Evolutionary conservation across 352 stramenopile species (phyloP).

Genomic region (Discostella stelligera): DNA sequence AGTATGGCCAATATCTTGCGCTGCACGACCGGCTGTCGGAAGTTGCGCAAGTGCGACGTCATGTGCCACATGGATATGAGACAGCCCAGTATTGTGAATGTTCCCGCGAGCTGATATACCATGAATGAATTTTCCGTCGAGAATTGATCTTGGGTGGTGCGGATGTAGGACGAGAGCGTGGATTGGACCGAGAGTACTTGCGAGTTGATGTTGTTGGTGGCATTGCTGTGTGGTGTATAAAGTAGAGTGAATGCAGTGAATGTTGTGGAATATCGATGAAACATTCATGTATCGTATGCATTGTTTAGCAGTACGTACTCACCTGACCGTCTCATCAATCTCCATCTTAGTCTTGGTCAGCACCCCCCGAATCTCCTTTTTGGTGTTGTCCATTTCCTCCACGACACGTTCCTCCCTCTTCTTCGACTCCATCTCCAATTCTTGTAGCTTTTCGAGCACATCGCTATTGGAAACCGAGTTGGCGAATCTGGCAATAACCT

Average conservation of each 20-base stretch:
- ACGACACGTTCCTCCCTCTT: conserved; percentile 39
- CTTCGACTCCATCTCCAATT: conserved; percentile 45
- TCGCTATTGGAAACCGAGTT: conserved; percentile 71
- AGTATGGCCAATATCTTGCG: conserved; percentile 91
- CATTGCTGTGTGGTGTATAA: conserved; percentile 16
- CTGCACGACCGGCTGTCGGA: conserved; percentile 91
- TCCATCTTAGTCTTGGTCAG: conserved; percentile 55
- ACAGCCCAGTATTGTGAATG: conserved; percentile 89
- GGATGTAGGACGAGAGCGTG: conserved; percentile 65
- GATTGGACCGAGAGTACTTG: conserved; percentile 67
- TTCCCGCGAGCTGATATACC: conserved; percentile 87
- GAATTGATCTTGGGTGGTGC: conserved; percentile 79
- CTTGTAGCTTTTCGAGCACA: conserved; percentile 54
- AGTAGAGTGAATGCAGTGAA: too few relatives aligned
- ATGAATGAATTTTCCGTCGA: conserved; percentile 85
- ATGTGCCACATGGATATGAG: conserved; percentile 91
- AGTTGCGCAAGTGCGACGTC: conserved; percentile 89
- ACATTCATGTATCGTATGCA: not conserved
- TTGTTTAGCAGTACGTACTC: not conserved
- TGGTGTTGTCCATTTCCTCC: conserved; percentile 50
- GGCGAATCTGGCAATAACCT: conserved; percentile 70
- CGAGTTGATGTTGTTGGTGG: conserved; percentile 62
- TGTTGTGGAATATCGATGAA: not conserved
- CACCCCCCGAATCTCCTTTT: conserved; percentile 47
- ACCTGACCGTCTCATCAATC: conserved; percentile 61